Base-by-base conservation (phyloP, 805 yeast genomes). In the Pichia nanzhaoensis region DNA sequence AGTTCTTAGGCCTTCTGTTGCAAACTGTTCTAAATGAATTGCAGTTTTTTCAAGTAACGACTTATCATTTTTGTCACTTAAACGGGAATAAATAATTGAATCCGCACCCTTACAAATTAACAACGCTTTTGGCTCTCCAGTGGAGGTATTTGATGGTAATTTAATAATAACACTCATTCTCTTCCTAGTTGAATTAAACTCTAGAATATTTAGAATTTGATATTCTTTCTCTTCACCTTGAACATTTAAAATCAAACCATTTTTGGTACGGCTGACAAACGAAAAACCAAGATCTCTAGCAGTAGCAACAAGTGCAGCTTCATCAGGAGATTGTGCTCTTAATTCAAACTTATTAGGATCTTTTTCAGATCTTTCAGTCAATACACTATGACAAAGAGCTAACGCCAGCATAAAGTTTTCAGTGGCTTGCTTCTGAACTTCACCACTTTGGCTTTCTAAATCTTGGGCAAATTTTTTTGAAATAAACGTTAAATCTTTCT, bases 101-200 rank as follows among this genome's bases (percentile, higher is more conserved):
- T 85, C 95, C 2, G 95, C 95, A 66, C 95, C 95, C 63, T 85
- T 85, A 68, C 91, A 84, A 46, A 84, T 77, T 52, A 84, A 66
- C 35, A 84, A 63, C 0, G 83, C 87, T 42, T 71, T 78, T 24
- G 79, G 79, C 41, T 74, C 73, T 19, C 68, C 77, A 35, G 64
- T 67, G 34, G 69, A 69, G 3, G 49, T 51, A 3, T 59, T 58
- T 12, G 75, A 62, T 1, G 89, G 89, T 34, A 85, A 69, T 59
- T 82, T 83, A 33, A 84, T 72, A 51, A 84, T 80, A 14, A 85
- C 84, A 72, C 90, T 82, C 95, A 84, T 84, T 72, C 95, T 80
- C 67, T 84, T 84, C 69, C 95, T 78, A 0, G 93, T 82, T 7
- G 93, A 84, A 55, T 85, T 85, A 64, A 85, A 85, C 56, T 84